These are phyloP conservation scores for Fonsecaea multimorphosa DNA, from an alignment of 2,329 filamentous ascomycete genomes.

Conservation along the genomic window DNA sequence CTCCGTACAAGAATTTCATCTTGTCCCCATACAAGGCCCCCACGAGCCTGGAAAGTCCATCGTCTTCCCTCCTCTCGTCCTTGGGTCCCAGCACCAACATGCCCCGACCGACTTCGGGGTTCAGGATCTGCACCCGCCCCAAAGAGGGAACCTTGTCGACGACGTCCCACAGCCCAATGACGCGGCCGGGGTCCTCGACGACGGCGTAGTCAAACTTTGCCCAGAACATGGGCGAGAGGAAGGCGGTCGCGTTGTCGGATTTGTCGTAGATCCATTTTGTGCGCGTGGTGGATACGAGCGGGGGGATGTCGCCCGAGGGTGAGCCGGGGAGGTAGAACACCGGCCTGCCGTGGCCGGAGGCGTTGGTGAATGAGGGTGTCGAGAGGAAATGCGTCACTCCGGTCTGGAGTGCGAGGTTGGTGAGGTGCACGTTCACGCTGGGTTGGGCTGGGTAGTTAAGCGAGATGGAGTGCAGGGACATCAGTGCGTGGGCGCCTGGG, in stretches of 20 bases:
- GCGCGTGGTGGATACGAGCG: slow-evolving; percentile 23
- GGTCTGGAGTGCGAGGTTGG: slow-evolving; percentile 68
- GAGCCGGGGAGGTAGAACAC: slow-evolving; percentile 38
- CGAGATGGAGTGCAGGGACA: slow-evolving; percentile 46
- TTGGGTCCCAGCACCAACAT: slow-evolving; percentile 36
- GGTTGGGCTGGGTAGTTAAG: slow-evolving; percentile 38
- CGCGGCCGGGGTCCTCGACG: slow-evolving; percentile 56
- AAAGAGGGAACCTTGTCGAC: slow-evolving; percentile 59
- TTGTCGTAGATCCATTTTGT: slow-evolving; percentile 65
- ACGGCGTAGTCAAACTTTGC: slow-evolving; percentile 64
- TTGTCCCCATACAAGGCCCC: slow-evolving; percentile 22
- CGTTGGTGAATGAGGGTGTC: slow-evolving; percentile 36
- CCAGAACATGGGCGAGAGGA: slow-evolving; percentile 63
- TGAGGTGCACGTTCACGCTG: slow-evolving; percentile 57
- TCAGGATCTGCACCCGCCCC: slow-evolving; percentile 56
- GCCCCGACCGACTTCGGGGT: slow-evolving; percentile 47
- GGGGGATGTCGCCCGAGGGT: slow-evolving; percentile 34
- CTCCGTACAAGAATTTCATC: slow-evolving; percentile 40
- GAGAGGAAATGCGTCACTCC: slow-evolving; percentile 67
- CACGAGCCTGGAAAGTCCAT: slow-evolving; percentile 45
- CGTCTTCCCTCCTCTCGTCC: slow-evolving; percentile 41
- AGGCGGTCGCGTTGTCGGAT: slow-evolving; percentile 57
- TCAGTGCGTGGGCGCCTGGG: slow-evolving; percentile 82
- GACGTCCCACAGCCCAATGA: slow-evolving; percentile 61
- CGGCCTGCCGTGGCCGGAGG: slow-evolving; percentile 27